These are phyloP conservation scores for Colletotrichum sp. DNA, from an alignment of 2,329 filamentous ascomycete species.

Conservation along the genomic window DNA sequence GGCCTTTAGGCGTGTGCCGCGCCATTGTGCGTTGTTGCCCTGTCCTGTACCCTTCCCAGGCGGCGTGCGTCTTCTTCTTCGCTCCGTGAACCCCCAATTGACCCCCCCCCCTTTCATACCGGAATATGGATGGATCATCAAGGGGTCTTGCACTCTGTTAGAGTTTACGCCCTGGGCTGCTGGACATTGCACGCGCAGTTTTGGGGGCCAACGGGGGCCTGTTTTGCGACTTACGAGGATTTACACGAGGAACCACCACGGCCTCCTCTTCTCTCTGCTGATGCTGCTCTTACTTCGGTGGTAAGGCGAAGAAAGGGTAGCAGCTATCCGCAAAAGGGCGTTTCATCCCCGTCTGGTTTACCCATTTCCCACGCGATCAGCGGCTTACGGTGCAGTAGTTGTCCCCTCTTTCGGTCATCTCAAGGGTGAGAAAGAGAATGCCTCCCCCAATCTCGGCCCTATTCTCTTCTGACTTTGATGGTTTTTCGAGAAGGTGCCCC, in stretches of 20 bases:
- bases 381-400: not conserved
- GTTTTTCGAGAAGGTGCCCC: not conserved
- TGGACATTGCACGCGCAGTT: not conserved
- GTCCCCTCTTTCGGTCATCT: not conserved
- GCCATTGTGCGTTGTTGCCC: not conserved
- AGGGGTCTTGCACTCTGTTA: constrained; percentile 10
- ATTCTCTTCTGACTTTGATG: not conserved
- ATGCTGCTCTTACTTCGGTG: not conserved
- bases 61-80: not conserved
- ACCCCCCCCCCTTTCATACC: not conserved
- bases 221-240: not conserved
- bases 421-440: not conserved
- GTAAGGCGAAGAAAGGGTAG: not conserved
- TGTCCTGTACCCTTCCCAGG: not conserved
- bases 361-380: not conserved
- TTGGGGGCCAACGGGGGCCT: not conserved
- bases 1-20: not conserved
- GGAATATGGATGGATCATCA: constrained; percentile 11
- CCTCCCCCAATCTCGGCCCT: not conserved
- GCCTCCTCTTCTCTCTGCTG: not conserved
- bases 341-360: not conserved
- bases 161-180: constrained; percentile 3
- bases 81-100: not conserved
- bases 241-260: not conserved
- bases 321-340: not conserved